A percentile compares a stretch with the other conserved stretches of the same genome.
Evolutionary conservation across 2,329 filamentous ascomycete species (phyloP).

Genomic region (Colletotrichum sp.): DNA sequence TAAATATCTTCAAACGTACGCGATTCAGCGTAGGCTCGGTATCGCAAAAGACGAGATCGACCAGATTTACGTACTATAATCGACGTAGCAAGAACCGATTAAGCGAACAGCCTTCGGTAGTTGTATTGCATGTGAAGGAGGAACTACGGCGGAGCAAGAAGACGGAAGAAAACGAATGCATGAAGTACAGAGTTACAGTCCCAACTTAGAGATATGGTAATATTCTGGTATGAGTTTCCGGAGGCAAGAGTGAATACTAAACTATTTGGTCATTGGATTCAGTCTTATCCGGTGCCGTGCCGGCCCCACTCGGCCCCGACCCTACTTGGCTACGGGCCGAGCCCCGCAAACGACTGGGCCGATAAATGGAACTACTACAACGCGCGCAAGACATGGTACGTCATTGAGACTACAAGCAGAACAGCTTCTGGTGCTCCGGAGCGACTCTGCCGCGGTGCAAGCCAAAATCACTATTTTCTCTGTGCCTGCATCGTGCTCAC

Average conservation of each 20-base stretch:
- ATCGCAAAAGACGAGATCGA: background rate
- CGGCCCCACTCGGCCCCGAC: background rate
- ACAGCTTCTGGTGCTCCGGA: background rate
- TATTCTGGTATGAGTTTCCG: background rate
- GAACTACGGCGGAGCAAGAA: background rate
- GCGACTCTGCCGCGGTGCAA: background rate
- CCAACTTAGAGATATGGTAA: background rate
- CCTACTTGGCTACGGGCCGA: background rate
- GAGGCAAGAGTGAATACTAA: rapidly evolving
- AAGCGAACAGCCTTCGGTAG: background rate
- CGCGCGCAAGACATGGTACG: background rate
- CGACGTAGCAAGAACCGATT: background rate
- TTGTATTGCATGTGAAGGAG: background rate
- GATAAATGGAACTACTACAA: background rate
- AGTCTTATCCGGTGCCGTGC: background rate
- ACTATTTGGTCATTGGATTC: background rate
- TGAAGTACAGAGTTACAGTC: background rate
- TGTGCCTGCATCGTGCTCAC: background rate
- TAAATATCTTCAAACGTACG: background rate
- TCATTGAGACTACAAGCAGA: background rate
- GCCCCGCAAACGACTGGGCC: background rate
- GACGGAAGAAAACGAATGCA: background rate
- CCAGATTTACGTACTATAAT: background rate
- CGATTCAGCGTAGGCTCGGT: background rate
- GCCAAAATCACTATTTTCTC: background rate